Evolutionary conservation across 192 early-diverging fungal species (phyloP).

Genomic region (Coemansia sp.): DNA sequence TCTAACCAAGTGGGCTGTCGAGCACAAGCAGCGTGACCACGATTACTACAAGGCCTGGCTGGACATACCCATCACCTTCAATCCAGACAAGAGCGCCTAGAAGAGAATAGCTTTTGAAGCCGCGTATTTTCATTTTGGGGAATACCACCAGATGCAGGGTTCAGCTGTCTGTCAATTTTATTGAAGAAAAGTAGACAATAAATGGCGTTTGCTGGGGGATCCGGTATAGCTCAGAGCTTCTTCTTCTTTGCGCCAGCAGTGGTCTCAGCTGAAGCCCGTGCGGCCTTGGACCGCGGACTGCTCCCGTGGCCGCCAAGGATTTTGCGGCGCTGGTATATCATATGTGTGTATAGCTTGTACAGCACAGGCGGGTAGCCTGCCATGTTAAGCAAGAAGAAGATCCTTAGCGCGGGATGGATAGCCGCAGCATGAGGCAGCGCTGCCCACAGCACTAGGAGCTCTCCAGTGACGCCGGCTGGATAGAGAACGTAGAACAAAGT

Average conservation of each 20-base stretch:
- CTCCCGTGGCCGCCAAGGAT: conserved; percentile 52
- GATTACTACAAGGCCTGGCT: conserved; percentile 91
- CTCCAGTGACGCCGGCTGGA: conserved; percentile 81
- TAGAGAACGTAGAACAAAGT: conserved; percentile 93
- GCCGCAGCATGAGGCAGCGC: conserved; percentile 60
- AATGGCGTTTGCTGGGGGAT: neutral
- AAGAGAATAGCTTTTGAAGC: neutral
- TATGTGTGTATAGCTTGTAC: conserved; percentile 84
- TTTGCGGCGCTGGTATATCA: conserved; percentile 84
- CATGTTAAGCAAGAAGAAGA: conserved; percentile 55
- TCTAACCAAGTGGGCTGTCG: conserved; percentile 75
- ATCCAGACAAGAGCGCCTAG: conserved; percentile 31
- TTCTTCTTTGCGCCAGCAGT: conserved; percentile 20
- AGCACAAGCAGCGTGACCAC: conserved; percentile 67
- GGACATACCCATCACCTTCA: conserved; percentile 51
- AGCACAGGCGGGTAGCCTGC: conserved; percentile 70
- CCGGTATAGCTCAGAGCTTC: conserved; percentile 4
- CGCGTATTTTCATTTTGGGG: no score
- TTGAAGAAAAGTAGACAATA: neutral
- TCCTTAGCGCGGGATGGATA: conserved; percentile 56
- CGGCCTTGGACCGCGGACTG: neutral
- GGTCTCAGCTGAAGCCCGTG: neutral
- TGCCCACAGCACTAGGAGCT: conserved; percentile 72
- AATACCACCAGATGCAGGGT: neutral
- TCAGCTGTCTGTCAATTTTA: neutral